Percentiles rank a stretch among this genome's conserved stretches.
Conservation (phyloP, 495 filamentous ascomycete genomes). For the Aspergillus nidulans region DNA sequence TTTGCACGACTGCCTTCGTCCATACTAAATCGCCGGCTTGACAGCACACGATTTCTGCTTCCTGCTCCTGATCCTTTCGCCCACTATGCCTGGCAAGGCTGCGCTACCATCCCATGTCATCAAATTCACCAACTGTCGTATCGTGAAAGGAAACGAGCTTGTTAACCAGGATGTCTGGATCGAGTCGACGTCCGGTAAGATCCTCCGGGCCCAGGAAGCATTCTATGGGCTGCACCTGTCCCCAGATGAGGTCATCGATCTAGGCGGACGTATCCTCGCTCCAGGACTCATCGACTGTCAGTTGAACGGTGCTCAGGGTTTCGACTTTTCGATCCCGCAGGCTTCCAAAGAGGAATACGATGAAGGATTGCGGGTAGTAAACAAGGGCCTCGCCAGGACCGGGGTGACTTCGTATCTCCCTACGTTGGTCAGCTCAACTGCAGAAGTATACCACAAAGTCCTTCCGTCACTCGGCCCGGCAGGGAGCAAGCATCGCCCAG, state of each 20-base stretch:
- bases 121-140: constrained; percentile 78
- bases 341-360: constrained; percentile 58
- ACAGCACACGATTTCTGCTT: neutral
- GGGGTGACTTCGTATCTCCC: constrained; percentile 84
- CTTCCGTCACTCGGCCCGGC: constrained; percentile 71
- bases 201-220: constrained; percentile 66
- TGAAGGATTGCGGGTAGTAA: constrained; percentile 61
- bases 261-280: constrained; percentile 71
- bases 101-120: constrained; percentile 51
- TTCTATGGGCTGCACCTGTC: constrained; percentile 65
- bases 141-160: constrained; percentile 58
- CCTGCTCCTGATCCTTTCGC: neutral
- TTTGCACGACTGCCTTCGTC: neutral
- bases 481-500: constrained; percentile 34
- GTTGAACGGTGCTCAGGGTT: constrained; percentile 79
- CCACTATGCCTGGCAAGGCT: constrained; percentile 39
- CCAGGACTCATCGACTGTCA: constrained; percentile 84
- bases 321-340: constrained; percentile 78
- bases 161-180: constrained; percentile 76
- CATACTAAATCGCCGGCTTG: neutral
- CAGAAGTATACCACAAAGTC: constrained; percentile 65
- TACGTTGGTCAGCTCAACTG: constrained; percentile 61
- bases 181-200: constrained; percentile 67
- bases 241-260: constrained; percentile 56
- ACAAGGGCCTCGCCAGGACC: constrained; percentile 62